Conservation (phyloP, 2,329 filamentous ascomycete genomes). For the Biscogniauxia sp. region DNA sequence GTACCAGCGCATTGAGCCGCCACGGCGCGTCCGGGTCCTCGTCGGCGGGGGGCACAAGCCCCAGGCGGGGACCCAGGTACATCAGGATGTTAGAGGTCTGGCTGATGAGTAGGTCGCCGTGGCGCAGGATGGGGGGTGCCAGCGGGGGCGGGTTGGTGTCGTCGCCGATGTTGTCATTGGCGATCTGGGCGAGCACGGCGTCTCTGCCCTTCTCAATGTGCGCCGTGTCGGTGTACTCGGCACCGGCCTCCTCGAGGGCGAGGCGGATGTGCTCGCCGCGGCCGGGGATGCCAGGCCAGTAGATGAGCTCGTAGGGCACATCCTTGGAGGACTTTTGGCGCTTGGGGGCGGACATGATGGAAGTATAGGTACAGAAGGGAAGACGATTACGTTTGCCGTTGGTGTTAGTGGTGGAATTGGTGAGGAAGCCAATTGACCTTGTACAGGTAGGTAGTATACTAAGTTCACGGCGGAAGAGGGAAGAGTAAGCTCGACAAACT, state of each 20-base stretch:
- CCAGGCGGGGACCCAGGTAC: conserved; percentile 63
- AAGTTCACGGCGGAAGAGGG: neutral
- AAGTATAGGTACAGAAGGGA: neutral
- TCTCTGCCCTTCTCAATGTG: conserved; percentile 47
- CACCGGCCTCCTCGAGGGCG: conserved; percentile 65
- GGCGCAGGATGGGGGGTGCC: conserved; percentile 64
- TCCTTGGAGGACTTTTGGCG: conserved; percentile 43
- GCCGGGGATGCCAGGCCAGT: conserved; percentile 70
- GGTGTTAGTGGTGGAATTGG: neutral
- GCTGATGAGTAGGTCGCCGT: conserved; percentile 59
- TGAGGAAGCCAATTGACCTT: neutral
- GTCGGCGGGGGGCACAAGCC: conserved; percentile 45
- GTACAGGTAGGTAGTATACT: conserved; percentile 6
- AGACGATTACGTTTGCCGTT: neutral
- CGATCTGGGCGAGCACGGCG: conserved; percentile 48
- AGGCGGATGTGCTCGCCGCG: conserved; percentile 74
- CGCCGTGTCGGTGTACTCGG: conserved; percentile 62
- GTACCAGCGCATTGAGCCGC: conserved; percentile 59
- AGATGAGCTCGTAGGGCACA: conserved; percentile 61
- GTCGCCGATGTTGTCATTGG: conserved; percentile 45
- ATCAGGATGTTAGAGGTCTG: conserved; percentile 73
- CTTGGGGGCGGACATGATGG: conserved; percentile 30
- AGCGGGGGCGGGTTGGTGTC: conserved; percentile 61
- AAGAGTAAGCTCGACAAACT: neutral
- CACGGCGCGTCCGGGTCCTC: conserved; percentile 47